A percentile compares a stretch with the other conserved stretches of the same genome.
Conservation (phyloP, 768 basidiomycete genomes). For the Strobilomyces echinocephalus region DNA sequence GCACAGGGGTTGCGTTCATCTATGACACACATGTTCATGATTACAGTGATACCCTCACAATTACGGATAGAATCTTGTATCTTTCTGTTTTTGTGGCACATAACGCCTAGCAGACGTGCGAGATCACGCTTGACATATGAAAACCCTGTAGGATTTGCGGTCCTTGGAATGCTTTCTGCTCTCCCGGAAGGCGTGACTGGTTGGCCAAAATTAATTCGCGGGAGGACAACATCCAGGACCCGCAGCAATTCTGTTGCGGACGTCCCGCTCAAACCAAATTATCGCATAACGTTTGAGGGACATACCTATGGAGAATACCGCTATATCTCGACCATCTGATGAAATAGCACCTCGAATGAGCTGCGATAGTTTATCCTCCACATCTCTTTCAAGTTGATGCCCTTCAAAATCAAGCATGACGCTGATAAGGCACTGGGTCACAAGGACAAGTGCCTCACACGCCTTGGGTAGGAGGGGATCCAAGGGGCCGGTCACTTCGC, state of each 20-base stretch:
- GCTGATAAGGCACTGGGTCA: constrained; percentile 70
- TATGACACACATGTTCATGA: constrained; percentile 85
- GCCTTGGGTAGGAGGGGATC: constrained; percentile 73
- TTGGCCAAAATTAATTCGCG: constrained; percentile 78
- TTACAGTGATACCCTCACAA: constrained; percentile 70
- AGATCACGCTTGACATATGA: constrained; percentile 84
- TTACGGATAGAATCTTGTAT: constrained; percentile 73
- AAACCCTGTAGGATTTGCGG: constrained; percentile 55
- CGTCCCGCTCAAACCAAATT: constrained; percentile 1
- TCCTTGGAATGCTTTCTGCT: constrained; percentile 18
- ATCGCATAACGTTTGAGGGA: background rate
- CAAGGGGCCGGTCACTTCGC: constrained; percentile 33
- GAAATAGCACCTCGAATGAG: constrained; percentile 44
- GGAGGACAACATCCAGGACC: constrained; percentile 75
- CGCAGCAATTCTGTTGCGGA: constrained; percentile 67
- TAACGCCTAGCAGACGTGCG: constrained; percentile 78
- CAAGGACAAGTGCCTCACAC: constrained; percentile 75
- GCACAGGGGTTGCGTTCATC: constrained; percentile 92
- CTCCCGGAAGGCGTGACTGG: constrained; percentile 33
- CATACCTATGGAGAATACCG: constrained; percentile 59
- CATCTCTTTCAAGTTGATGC: constrained; percentile 27
- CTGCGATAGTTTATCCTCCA: constrained; percentile 25
- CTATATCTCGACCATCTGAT: constrained; percentile 39
- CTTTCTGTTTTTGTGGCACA: constrained; percentile 57
- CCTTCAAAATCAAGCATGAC: constrained; percentile 43